Percentiles rank a stretch among this genome's conserved stretches.
Conservation (phyloP, 352 stramenopile genomes). For the Globisporangium solare region DNA sequence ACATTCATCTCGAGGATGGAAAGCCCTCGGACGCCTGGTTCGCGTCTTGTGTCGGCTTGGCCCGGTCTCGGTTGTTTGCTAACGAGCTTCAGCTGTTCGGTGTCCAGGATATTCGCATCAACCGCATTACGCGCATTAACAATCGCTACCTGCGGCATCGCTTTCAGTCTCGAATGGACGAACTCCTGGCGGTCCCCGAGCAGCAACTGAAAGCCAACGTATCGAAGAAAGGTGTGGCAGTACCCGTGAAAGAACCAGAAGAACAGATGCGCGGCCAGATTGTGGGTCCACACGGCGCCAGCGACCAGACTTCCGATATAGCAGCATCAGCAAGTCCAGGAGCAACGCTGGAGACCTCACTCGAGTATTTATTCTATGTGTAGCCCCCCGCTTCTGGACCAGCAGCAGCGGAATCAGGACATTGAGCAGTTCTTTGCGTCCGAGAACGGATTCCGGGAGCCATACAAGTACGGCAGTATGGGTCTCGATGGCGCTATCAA, state of each 20-base stretch:
- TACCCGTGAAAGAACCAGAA: constrained; percentile 28
- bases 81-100: constrained; percentile 50
- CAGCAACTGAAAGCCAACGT: constrained; percentile 73
- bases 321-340: constrained; percentile 15
- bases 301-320: neutral
- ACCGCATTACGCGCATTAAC: constrained; percentile 84
- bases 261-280: neutral
- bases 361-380: constrained; percentile 84
- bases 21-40: constrained; percentile 82
- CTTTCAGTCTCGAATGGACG: constrained; percentile 81
- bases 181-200: constrained; percentile 55
- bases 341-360: constrained; percentile 39
- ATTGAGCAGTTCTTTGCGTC: constrained; percentile 57
- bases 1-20: constrained; percentile 89
- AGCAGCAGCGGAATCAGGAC: constrained; percentile 23
- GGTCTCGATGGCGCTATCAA: constrained; percentile 59
- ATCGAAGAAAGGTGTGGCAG: constrained; percentile 71
- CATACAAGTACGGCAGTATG: constrained; percentile 36
- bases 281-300: neutral
- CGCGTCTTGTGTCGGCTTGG: constrained; percentile 73
- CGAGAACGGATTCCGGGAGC: constrained; percentile 66
- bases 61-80: constrained; percentile 66
- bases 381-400: constrained; percentile 45
- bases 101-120: constrained; percentile 64
- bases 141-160: constrained; percentile 86